phyloP scores from a whole-genome alignment of 306 rosid genomes.

The Clitoria ternatea region DNA sequence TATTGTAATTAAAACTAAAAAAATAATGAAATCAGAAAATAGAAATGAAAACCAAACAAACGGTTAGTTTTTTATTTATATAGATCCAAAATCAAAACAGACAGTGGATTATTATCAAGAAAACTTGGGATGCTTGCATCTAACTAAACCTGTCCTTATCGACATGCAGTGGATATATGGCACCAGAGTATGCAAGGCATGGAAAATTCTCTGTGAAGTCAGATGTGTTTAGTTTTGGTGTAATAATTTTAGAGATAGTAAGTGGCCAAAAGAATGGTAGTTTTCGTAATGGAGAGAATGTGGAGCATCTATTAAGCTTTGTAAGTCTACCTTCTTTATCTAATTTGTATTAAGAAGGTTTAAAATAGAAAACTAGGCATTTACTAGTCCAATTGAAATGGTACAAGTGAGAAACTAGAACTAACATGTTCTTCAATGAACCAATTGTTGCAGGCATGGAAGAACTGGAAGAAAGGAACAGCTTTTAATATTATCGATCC shows the following conservation, averaged over 20 bases:
- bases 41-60: too few relatives aligned
- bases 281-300: slow-evolving; percentile 13
- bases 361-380: background rate
- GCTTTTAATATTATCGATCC: slow-evolving; percentile 17
- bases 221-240: slow-evolving; percentile 50
- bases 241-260: slow-evolving; percentile 43
- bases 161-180: slow-evolving; percentile 50
- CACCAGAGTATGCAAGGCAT: slow-evolving; percentile 42
- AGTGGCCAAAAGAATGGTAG: slow-evolving; percentile 24
- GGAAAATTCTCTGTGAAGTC: slow-evolving; percentile 41
- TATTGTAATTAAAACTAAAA: too few relatives aligned
- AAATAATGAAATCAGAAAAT: too few relatives aligned
- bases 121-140: background rate
- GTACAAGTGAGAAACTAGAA: background rate
- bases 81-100: too few relatives aligned
- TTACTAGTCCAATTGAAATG: background rate
- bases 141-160: background rate
- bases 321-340: slow-evolving; percentile 23
- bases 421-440: background rate
- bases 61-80: too few relatives aligned
- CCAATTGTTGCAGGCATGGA: slow-evolving; percentile 39
- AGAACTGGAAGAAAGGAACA: slow-evolving; percentile 36
- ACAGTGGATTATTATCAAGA: background rate
- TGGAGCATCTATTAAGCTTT: slow-evolving; percentile 23
- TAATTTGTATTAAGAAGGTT: background rate